A percentile compares a stretch with the other conserved stretches of the same genome.
phyloP scores from a whole-genome alignment of 306 rosid genomes.

The Acacia melanoxylon region DNA sequence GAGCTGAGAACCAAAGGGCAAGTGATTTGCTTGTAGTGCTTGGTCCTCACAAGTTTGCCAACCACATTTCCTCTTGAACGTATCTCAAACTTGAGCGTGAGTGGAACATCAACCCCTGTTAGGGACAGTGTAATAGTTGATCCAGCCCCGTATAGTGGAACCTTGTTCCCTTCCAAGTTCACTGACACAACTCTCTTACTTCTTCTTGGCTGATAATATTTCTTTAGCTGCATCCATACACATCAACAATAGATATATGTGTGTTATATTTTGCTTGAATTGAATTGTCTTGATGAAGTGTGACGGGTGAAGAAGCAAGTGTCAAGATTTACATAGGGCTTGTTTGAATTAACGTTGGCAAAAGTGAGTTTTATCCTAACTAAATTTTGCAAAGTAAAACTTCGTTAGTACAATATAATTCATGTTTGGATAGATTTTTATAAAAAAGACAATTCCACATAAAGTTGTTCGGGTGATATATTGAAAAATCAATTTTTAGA shows the following conservation, averaged over 20 bases:
- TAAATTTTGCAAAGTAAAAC: too few species aligned
- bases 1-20: constrained; percentile 50
- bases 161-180: constrained; percentile 61
- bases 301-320: background rate
- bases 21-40: constrained; percentile 47
- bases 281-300: background rate
- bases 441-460: too few species aligned
- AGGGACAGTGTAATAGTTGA: constrained; percentile 40
- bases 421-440: too few species aligned
- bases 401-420: too few species aligned
- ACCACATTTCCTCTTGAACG: constrained; percentile 58
- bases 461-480: too few species aligned
- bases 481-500: too few species aligned
- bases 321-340: background rate
- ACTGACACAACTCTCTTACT: constrained; percentile 56
- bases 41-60: constrained; percentile 62
- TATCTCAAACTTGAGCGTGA: constrained; percentile 47
- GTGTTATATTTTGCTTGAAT: background rate
- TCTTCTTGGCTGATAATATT: constrained; percentile 85
- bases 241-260: background rate
- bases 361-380: too few species aligned
- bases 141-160: constrained; percentile 92
- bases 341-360: too few species aligned
- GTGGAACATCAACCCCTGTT: constrained; percentile 41
- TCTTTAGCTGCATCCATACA: constrained; percentile 62